These are phyloP conservation scores for Chlorella ohadii DNA, from an alignment of 139 green algal species.

Conservation along the genomic window DNA sequence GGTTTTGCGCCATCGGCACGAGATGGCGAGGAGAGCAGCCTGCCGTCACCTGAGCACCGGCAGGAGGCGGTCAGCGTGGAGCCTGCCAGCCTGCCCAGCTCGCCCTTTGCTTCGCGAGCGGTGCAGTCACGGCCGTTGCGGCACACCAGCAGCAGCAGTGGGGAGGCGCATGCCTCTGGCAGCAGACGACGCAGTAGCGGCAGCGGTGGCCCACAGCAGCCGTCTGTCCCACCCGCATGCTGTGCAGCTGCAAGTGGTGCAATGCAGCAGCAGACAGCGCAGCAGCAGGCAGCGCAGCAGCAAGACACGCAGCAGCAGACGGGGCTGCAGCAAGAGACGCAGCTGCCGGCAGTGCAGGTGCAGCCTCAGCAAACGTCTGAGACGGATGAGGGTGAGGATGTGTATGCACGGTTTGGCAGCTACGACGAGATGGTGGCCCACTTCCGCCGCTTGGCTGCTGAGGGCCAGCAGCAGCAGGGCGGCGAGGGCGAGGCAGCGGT, in stretches of 20 bases:
- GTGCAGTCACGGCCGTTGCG: neutral
- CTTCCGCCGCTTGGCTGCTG: neutral
- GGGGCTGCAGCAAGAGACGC: neutral
- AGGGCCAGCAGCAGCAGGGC: neutral
- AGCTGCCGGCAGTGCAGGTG: neutral
- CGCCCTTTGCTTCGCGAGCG: neutral
- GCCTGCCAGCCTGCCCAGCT: neutral
- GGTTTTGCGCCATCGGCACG: no score
- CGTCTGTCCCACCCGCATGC: neutral
- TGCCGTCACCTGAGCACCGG: neutral
- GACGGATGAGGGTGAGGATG: slow-evolving; percentile 10
- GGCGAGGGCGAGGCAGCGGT: neutral
- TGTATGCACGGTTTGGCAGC: slow-evolving; percentile 19
- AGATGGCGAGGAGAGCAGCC: neutral
- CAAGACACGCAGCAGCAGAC: neutral
- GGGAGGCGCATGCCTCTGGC: neutral
- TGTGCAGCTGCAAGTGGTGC: neutral
- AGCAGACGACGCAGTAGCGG: neutral
- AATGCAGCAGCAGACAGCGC: neutral
- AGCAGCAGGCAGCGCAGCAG: neutral
- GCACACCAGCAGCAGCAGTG: neutral
- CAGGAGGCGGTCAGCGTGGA: neutral
- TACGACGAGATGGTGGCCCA: slow-evolving; percentile 21
- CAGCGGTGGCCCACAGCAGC: neutral
- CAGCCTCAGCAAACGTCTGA: neutral